Evolutionary conservation across 2,329 filamentous ascomycete genomes (phyloP).

Genomic region (Colletotrichum tamarilloi): DNA sequence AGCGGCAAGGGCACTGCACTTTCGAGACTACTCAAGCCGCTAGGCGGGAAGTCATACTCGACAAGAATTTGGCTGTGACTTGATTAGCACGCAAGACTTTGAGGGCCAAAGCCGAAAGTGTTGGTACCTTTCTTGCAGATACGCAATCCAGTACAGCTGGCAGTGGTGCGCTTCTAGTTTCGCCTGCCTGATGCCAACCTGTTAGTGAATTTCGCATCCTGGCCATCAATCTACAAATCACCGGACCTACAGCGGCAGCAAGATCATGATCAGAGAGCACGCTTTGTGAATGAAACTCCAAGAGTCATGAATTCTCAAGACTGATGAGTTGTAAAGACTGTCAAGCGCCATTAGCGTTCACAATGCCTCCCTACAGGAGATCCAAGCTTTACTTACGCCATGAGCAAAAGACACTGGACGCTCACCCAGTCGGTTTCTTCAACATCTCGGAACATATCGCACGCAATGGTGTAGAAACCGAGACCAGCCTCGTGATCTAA

Average conservation of each 20-base stretch:
- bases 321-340: not conserved
- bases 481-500: not conserved
- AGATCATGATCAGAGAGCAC: not conserved
- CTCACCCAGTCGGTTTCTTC: slow-evolving; percentile 18
- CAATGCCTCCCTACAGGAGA: not conserved
- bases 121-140: not conserved
- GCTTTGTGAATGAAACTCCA: not conserved
- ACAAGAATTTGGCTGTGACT: not conserved
- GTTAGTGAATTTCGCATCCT: not conserved
- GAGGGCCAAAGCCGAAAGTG: not conserved
- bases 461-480: slow-evolving; percentile 18
- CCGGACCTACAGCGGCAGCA: not conserved
- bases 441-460: slow-evolving; percentile 4
- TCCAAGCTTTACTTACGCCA: slow-evolving; percentile 28
- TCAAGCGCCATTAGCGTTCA: not conserved
- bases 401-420: slow-evolving; percentile 27
- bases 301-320: not conserved
- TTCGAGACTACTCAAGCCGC: slow-evolving; percentile 11
- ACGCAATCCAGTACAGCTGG: not conserved
- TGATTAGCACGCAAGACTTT: not conserved
- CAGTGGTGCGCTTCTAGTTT: not conserved
- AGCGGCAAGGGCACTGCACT: slow-evolving; percentile 9
- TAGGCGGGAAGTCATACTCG: not conserved
- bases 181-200: not conserved
- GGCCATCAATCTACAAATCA: not conserved